phyloP scores from a whole-genome alignment of 179 eudicot species.

The Heliamphora pulchella region DNA sequence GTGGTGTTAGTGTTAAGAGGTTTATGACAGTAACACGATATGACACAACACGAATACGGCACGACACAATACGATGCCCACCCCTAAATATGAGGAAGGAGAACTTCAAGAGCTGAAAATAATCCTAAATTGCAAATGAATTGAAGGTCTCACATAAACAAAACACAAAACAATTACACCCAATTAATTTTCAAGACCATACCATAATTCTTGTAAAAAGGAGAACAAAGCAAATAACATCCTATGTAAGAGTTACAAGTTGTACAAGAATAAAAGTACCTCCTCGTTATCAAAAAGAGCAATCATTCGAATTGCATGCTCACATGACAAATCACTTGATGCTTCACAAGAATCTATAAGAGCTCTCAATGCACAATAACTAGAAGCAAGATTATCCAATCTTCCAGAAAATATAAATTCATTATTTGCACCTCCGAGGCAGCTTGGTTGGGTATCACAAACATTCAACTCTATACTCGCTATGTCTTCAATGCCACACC shows the following conservation, averaged over 20 bases:
- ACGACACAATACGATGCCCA: no score
- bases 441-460: constrained; percentile 95
- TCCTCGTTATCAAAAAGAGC: constrained; percentile 95
- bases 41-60: no score
- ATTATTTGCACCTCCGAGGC: constrained; percentile 85
- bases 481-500: constrained; percentile 64
- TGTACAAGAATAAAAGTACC: constrained; percentile 31
- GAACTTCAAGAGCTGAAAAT: background rate
- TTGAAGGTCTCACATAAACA: background rate
- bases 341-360: constrained; percentile 71
- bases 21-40: no score
- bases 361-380: constrained; percentile 92
- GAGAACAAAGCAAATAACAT: constrained; percentile 5
- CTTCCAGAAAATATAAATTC: constrained; percentile 97
- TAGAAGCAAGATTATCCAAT: constrained; percentile 93
- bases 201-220: background rate
- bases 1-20: no score
- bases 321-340: constrained; percentile 60
- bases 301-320: constrained; percentile 74
- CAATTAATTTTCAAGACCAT: background rate
- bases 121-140: background rate
- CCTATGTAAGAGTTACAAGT: background rate
- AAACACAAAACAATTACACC: background rate
- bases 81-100: no score
- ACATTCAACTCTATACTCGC: constrained; percentile 69